A percentile compares a stretch with the other conserved stretches of the same genome.
Evolutionary conservation across 495 filamentous ascomycete species (phyloP).

Genomic region (Xylaria curta): DNA sequence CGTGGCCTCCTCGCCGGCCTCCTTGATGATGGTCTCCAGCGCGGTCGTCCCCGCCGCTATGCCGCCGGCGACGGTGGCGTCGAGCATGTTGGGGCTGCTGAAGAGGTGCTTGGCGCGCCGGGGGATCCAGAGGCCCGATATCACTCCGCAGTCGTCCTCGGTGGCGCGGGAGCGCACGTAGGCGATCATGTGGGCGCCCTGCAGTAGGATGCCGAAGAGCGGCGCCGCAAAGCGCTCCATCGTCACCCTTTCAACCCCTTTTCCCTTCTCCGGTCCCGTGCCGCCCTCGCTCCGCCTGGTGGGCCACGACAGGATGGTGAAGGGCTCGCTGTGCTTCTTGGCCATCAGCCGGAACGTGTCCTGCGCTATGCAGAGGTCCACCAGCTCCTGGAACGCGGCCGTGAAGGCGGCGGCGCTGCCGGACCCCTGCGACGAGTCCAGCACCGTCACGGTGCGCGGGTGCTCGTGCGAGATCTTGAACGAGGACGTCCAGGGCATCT

Average conservation of each 20-base stretch:
- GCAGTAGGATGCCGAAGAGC: conserved; percentile 58
- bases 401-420: conserved; percentile 34
- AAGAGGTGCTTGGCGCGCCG: conserved; percentile 51
- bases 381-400: conserved; percentile 43
- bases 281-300: conserved; percentile 41
- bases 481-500: conserved; percentile 53
- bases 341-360: conserved; percentile 47
- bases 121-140: conserved; percentile 59
- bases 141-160: conserved; percentile 28
- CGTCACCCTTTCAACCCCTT: conserved; percentile 31
- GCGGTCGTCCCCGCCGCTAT: conserved; percentile 51
- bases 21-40: conserved; percentile 57
- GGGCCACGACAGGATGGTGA: conserved; percentile 46
- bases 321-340: conserved; percentile 54
- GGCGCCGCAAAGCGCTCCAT: conserved; percentile 56
- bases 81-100: conserved; percentile 61
- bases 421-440: conserved; percentile 35
- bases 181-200: conserved; percentile 57
- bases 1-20: conserved; percentile 62
- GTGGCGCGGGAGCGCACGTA: conserved; percentile 43
- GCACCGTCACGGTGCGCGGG: conserved; percentile 40
- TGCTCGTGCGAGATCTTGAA: conserved; percentile 45
- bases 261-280: background rate
- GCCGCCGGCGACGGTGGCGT: conserved; percentile 63
- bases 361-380: conserved; percentile 45